Evolutionary conservation across 345 rosid genomes (phyloP).

Genomic region (Boechera retrofracta): DNA sequence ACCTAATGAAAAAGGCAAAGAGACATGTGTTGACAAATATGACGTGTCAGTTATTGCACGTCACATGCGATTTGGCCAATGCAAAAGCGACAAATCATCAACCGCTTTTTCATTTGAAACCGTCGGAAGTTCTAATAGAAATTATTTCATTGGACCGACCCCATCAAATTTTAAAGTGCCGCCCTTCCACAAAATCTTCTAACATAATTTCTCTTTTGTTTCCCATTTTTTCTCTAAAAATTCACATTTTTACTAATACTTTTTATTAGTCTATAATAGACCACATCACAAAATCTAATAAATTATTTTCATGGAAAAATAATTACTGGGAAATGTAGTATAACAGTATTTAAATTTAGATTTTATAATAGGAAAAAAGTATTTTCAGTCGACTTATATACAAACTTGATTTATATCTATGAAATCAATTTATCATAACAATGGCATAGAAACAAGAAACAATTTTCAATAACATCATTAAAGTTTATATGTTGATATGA

Average conservation of each 20-base stretch:
- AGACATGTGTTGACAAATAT: slow-evolving; percentile 3
- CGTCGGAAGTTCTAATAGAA: not conserved
- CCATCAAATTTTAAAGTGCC: not conserved
- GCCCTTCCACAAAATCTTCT: not conserved
- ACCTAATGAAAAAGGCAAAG: not conserved
- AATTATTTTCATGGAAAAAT: too few relatives aligned
- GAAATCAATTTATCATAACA: not conserved
- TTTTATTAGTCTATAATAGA: not conserved
- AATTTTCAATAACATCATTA: not conserved
- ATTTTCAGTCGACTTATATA: not conserved
- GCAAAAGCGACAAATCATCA: slow-evolving; percentile 2
- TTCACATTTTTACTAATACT: not conserved
- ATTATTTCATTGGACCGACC: slow-evolving; percentile 19
- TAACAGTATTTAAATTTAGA: too few relatives aligned
- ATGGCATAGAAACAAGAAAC: not conserved
- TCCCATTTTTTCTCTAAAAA: not conserved
- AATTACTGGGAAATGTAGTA: too few relatives aligned
- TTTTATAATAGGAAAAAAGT: too few relatives aligned
- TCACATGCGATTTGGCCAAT: slow-evolving; percentile 28
- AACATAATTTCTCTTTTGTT: not conserved
- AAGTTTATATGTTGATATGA: not conserved
- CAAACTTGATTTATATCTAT: not conserved
- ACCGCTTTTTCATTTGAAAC: slow-evolving; percentile 10
- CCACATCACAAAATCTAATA: too few relatives aligned
- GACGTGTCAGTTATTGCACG: slow-evolving; percentile 30